Evolutionary conservation across 2,329 filamentous ascomycete genomes (phyloP).

Genomic region (Pseudogymnoascus destructans): DNA sequence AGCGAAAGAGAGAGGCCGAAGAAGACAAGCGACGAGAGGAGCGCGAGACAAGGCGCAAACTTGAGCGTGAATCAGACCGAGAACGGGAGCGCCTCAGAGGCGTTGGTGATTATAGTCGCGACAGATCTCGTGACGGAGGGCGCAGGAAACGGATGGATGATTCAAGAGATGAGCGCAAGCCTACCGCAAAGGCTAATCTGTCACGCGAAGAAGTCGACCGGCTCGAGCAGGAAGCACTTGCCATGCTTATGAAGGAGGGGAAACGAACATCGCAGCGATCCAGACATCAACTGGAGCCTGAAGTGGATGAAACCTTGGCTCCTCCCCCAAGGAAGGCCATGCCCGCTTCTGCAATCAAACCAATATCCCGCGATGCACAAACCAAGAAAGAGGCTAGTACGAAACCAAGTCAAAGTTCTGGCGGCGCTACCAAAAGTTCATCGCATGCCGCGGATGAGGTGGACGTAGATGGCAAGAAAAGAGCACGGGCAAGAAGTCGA

Average conservation of each 20-base stretch:
- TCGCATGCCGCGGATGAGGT: neutral
- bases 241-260: conserved; percentile 26
- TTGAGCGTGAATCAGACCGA: conserved; percentile 18
- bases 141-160: conserved; percentile 11
- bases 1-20: conserved; percentile 33
- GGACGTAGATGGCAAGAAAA: neutral
- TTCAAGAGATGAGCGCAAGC: conserved; percentile 6
- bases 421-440: neutral
- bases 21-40: conserved; percentile 32
- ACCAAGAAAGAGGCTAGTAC: conserved; percentile 12
- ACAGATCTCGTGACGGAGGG: conserved; percentile 1
- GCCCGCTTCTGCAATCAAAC: conserved; percentile 25
- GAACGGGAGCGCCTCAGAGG: conserved; percentile 18
- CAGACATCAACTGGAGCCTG: conserved; percentile 24
- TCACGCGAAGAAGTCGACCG: conserved; percentile 25
- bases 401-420: neutral
- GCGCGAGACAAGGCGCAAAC: conserved; percentile 21
- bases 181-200: conserved; percentile 17
- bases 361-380: conserved; percentile 22
- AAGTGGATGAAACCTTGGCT: conserved; percentile 24
- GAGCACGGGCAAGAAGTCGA: conserved; percentile 13
- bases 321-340: conserved; percentile 25
- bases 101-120: conserved; percentile 16
- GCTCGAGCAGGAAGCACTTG: conserved; percentile 25
- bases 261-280: conserved; percentile 22